Base-by-base conservation (phyloP, 1,139 yeast species). In the Debaryomycetaceae sp. region DNA sequence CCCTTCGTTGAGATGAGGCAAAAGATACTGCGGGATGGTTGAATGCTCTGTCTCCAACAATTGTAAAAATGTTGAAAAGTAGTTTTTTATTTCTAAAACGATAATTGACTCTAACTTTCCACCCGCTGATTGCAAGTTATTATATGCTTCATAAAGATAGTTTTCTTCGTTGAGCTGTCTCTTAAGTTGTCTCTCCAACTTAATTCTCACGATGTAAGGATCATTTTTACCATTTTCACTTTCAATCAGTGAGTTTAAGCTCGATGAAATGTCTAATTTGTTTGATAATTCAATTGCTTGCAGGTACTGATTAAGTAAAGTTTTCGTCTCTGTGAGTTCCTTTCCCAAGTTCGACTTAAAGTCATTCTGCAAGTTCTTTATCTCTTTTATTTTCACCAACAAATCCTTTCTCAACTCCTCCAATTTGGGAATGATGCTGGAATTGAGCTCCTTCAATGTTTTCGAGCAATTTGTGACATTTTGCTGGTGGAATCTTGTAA, bases 71-170 rank as follows among this genome's bases (percentile, higher is more conserved):
- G 75, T 76, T 7, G 83, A 78, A 47, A 89, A 62, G 30, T 94
- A 88, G 51, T 81, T 83, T 65, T 91, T 98, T 39, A 92, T 70
- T 58, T 91, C 96, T 59, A 81, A 73, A 32, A 86, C 88, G 17
- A 92, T 94, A 45, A 88, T 92, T 48, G 84, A 81, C 62, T 91
- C 98, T 49, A 94, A 75, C 56, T 89, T 94, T 44, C 85, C 81
- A 35, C 96, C 97, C 1, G 96, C 86, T 32, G 79, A 78, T 65
- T 92, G 96, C 50, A 91, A 72, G 61, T 92, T 91, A 48, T 82
- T 74, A 57, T 79, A 91, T 0, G 98, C 96, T 56, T 89, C 96
- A 53, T 87, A 86, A 39, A 92, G 70, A 53, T 83, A 84, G 59
- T 84, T 85, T 59, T 92, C 98, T 60, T 89, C 97, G 18, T 75